Conservation (phyloP, 257 asterid species). For the Nicotiana undulata region DNA sequence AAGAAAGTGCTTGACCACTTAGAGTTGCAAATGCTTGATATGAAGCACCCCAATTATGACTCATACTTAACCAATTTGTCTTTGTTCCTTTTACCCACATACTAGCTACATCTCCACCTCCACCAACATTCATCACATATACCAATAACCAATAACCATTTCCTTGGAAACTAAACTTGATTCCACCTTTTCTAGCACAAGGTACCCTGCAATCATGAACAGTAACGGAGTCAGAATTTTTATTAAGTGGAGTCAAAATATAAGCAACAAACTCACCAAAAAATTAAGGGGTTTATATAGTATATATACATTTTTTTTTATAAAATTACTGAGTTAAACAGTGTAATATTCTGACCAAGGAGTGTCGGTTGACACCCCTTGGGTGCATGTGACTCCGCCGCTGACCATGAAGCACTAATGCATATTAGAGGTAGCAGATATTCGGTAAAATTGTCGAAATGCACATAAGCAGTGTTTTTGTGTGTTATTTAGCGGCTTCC, state of each 20-base stretch:
- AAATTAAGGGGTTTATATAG: too few relatives aligned
- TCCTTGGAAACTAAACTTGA: constrained; percentile 60
- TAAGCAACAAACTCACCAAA: too few relatives aligned
- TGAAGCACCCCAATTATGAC: constrained; percentile 96
- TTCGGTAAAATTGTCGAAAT: too few relatives aligned
- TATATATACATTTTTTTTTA: too few relatives aligned
- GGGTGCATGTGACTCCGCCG: too few relatives aligned
- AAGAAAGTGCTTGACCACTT: constrained; percentile 66
- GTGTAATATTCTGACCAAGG: too few relatives aligned
- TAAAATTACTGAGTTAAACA: too few relatives aligned
- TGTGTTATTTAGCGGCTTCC: too few relatives aligned
- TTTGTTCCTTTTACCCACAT: constrained; percentile 69
- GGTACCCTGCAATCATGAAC: constrained; percentile 39
- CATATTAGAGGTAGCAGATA: neutral
- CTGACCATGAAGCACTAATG: neutral
- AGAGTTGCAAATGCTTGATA: constrained; percentile 65
- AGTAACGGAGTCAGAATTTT: too few relatives aligned
- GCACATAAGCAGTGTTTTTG: neutral
- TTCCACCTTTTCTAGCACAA: constrained; percentile 44
- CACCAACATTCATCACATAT: constrained; percentile 75
- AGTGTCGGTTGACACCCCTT: too few relatives aligned
- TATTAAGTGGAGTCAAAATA: too few relatives aligned
- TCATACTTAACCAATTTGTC: constrained; percentile 83
- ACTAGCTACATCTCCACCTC: constrained; percentile 55
- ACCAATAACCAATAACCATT: constrained; percentile 79